phyloP scores from a whole-genome alignment of 805 yeast species.

The Monosporozyma servazzii region DNA sequence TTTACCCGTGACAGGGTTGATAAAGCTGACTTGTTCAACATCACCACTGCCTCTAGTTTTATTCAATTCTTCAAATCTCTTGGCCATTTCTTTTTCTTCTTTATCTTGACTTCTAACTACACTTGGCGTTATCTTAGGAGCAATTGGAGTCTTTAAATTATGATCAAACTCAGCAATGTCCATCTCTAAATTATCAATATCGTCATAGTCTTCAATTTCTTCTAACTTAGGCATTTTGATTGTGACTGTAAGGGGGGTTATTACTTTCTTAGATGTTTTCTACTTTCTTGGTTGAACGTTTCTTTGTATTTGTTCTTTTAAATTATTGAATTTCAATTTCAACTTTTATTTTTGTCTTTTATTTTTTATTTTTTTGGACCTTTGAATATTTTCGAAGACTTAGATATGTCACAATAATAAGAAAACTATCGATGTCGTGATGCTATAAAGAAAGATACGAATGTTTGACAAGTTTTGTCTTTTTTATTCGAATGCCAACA shows the following conservation, averaged over 20 bases:
- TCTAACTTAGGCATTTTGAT: conserved; percentile 55
- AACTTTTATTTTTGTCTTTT: neutral
- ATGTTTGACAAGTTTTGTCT: too few species aligned
- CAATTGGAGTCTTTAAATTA: conserved; percentile 54
- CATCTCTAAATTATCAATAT: conserved; percentile 86
- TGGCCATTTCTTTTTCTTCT: conserved; percentile 11
- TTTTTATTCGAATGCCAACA: neutral
- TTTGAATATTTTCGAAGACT: neutral
- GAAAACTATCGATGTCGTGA: neutral
- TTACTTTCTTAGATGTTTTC: neutral
- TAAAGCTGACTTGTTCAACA: conserved; percentile 14
- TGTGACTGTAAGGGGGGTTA: neutral
- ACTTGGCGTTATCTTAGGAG: conserved; percentile 55
- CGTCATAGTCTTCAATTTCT: conserved; percentile 69
- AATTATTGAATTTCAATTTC: neutral
- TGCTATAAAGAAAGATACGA: neutral
- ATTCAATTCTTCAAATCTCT: neutral
- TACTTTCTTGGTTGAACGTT: neutral
- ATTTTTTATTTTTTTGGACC: neutral
- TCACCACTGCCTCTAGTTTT: neutral
- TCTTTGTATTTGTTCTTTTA: neutral
- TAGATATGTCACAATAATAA: too few species aligned
- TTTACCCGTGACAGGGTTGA: conserved; percentile 25
- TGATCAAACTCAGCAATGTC: conserved; percentile 89
- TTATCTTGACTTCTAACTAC: conserved; percentile 54